Percentiles rank a stretch among this genome's conserved stretches.
Conservation (phyloP, 129 eudicot genomes). For the Artemisia argyi region DNA sequence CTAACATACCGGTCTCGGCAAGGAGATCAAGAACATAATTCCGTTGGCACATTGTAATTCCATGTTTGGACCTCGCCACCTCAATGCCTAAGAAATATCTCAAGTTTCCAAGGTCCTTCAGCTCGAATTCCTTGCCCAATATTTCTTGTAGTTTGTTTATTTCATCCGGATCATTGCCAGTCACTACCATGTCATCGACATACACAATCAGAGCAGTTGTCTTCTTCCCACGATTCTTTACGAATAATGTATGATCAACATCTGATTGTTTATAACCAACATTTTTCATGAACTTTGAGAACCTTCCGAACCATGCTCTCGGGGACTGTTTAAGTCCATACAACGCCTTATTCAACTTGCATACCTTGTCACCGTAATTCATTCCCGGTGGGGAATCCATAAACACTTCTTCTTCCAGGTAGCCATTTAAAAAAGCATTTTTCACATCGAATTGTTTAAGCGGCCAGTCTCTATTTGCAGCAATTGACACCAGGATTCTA, state of each 20-base stretch:
- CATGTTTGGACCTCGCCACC: no score
- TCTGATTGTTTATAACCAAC: not conserved
- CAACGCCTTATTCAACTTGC: not conserved
- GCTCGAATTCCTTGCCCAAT: constrained; percentile 3
- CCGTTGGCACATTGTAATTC: no score
- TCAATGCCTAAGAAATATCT: no score
- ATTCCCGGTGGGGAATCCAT: not conserved
- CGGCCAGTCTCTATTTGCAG: no score
- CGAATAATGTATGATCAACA: not conserved
- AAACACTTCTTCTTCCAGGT: not conserved
- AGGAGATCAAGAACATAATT: no score
- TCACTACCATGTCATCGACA: constrained; percentile 1
- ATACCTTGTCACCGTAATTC: not conserved
- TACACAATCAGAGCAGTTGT: constrained; percentile 1
- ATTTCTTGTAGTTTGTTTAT: not conserved
- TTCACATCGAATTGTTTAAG: no score
- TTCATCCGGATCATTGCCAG: not conserved
- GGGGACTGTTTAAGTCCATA: not conserved
- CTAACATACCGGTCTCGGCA: no score
- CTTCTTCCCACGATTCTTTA: not conserved
- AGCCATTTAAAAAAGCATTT: not conserved
- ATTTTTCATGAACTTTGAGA: no score
- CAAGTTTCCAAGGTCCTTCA: no score
- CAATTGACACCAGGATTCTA: no score
- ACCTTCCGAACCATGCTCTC: not conserved